Evolutionary conservation across 805 yeast genomes (phyloP), one percentile per base, ranked within the genome.

Genomic region (Ogataea degrootiae): DNA sequence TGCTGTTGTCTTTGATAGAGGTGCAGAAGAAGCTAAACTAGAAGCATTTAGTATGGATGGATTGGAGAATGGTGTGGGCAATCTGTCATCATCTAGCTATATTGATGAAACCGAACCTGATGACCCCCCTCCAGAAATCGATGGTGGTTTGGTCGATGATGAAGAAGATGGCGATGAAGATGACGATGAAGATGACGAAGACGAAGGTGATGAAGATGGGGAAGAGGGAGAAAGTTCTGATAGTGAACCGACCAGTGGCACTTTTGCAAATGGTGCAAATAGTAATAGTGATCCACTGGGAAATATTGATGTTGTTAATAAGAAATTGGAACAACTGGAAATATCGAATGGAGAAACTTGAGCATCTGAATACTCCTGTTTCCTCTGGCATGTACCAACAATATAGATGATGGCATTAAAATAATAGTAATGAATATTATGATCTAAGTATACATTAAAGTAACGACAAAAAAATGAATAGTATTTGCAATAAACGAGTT

Each of bases 321-420:
- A 22, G 17, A 48, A 41, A 14, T 11, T 46, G 29, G 42, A 47
- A 34, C 41, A 42, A n/a, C 16, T 47, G 43, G 47, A 47, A 29
- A 39, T 50, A 33, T 22, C 43, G 2, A 23, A 26, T 5, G 31
- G 15, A 26, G 31, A 9, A 5, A 6, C 11, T 3, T 26, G 31
- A 26, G 31, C 9, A 5, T 21, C 33, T 38, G 11, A n/a, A 35
- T 41, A 41, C 21, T 5, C 36, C 26, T 40, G 16, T 6, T 23
- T 37, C 39, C 12, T 12, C 19, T n/a, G 26, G 15, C 17, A 14
- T 37, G 15, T n/a, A 37, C 6, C 21, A 37, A 15, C 7, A 9
- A 37, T 37, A 34, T 26, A 26, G 31, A 26, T 26, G 31, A 26
- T 26, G 31, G 11, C 31, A 26, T 9, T 9, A 26, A 26, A 26